Conservation (phyloP, 1,284 basidiomycete genomes). For the Porphyrellus sp. region DNA sequence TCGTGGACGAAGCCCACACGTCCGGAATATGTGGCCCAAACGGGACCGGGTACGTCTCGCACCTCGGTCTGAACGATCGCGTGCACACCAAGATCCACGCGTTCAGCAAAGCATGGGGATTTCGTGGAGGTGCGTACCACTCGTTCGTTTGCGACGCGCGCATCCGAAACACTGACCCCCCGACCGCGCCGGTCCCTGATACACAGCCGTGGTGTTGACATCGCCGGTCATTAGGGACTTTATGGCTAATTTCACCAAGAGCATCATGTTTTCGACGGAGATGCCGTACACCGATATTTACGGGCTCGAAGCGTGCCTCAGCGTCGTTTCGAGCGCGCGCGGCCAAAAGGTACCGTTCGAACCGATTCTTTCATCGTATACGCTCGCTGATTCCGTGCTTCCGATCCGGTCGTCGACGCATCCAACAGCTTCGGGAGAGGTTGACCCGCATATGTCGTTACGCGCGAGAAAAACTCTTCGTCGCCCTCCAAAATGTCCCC, state of each 20-base stretch:
- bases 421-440: constrained; percentile 16
- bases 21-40: constrained; percentile 46
- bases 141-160: too few relatives aligned
- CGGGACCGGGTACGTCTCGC: constrained; percentile 39
- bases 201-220: constrained; percentile 50
- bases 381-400: not conserved
- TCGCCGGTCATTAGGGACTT: constrained; percentile 47
- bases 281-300: constrained; percentile 47
- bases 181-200: too few relatives aligned
- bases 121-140: constrained; percentile 67
- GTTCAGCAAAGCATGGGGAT: constrained; percentile 56
- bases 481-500: constrained; percentile 11
- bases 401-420: not conserved
- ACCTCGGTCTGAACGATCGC: constrained; percentile 37
- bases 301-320: constrained; percentile 37
- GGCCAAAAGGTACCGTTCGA: constrained; percentile 20
- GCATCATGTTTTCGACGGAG: constrained; percentile 54
- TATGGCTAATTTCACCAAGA: constrained; percentile 59
- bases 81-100: constrained; percentile 49
- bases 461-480: constrained; percentile 10
- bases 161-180: too few relatives aligned
- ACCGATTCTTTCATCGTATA: not conserved
- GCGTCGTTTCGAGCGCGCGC: constrained; percentile 10
- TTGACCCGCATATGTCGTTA: constrained; percentile 11
- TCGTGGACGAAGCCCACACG: constrained; percentile 59